Percentiles rank a stretch among this genome's conserved stretches.
Evolutionary conservation across 768 basidiomycete genomes (phyloP).

Genomic region (Chiua virens): DNA sequence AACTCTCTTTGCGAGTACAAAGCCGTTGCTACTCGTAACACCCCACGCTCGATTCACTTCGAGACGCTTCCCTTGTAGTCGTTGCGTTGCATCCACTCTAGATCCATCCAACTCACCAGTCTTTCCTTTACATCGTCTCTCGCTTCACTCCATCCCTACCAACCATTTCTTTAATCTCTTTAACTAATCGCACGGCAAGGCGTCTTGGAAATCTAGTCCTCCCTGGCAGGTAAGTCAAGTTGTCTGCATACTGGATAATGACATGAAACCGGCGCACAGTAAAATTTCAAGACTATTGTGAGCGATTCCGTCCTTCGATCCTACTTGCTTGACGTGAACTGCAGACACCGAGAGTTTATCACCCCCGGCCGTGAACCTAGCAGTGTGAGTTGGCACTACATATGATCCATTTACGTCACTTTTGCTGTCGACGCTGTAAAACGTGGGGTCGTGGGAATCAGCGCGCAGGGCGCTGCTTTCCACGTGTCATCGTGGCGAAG

Average conservation of each 20-base stretch:
- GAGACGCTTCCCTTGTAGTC: conserved; percentile 42
- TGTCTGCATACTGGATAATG: conserved; percentile 1
- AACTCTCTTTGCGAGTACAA: conserved; percentile 28
- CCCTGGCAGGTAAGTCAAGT: conserved; percentile 18
- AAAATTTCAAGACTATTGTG: conserved; percentile 13
- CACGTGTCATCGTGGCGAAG: conserved; percentile 13
- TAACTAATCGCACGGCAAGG: conserved; percentile 20
- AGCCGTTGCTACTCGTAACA: conserved; percentile 23
- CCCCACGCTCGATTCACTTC: conserved; percentile 54
- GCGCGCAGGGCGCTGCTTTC: conserved; percentile 13
- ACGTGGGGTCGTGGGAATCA: conserved; percentile 42
- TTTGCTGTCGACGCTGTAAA: conserved; percentile 34
- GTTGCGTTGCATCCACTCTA: conserved; percentile 27
- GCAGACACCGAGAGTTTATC: conserved; percentile 5
- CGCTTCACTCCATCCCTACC: conserved; percentile 23
- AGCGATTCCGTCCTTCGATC: conserved; percentile 4
- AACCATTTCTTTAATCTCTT: conserved; percentile 14
- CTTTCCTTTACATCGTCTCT: conserved; percentile 36
- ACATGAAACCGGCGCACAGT: conserved; percentile 7
- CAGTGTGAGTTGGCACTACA: conserved; percentile 23
- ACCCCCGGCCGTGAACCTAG: neutral
- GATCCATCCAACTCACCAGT: conserved; percentile 31
- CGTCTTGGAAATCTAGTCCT: conserved; percentile 9
- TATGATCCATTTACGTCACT: conserved; percentile 27
- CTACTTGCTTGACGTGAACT: conserved; percentile 4